Base-by-base conservation (phyloP, 2,329 filamentous ascomycete species). In the Trichoderma sp. region DNA sequence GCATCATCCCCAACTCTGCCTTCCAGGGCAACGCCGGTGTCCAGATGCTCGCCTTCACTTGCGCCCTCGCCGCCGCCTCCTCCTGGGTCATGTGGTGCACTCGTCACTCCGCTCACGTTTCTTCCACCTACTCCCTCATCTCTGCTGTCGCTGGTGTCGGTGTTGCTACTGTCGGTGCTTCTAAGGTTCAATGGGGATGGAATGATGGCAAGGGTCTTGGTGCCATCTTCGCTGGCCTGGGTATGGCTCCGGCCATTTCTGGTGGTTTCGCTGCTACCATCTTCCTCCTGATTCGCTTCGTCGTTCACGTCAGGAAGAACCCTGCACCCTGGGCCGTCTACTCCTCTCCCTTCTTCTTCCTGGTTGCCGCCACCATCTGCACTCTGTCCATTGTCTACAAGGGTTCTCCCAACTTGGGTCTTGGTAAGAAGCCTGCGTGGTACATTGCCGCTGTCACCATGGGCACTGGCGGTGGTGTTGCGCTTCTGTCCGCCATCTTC, bases 51-150 rank as follows among this genome's bases (percentile, higher is more conserved):
- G 90, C 89, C 64, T 90, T 91, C 77, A 87, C 88, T 57, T 90
- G 87, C 71, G 88, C 88, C 23, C 83, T 88, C 3, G 89, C 88
- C 23, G 90, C 85, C 73, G 89, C 90, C 57, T 88, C 90, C 1
- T 84, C 86, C 4, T 93, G 91, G 91, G 90, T 94, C 68, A 93
- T 93, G 90, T 93, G 90, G 90, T 93, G 91, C 80, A 93, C 91
- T 1, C 85, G 86, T 58, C 85, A 93, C 84, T 91, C 89, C 4
- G 90, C 90, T 71, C 91, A 92, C 81, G 90, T 92, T 75, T 92
- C 90, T 0, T 91, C 90, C 1, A 92, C 90, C 30, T 91, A 92
- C 84, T 91, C 90, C 0, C 86, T 92, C 70, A 87, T 92, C 78
- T 91, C 89, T 2, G 86, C 89, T 68, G 85, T 92, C 36, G 89